Conservation (phyloP, 345 rosid genomes). For the Garcia nutans region DNA sequence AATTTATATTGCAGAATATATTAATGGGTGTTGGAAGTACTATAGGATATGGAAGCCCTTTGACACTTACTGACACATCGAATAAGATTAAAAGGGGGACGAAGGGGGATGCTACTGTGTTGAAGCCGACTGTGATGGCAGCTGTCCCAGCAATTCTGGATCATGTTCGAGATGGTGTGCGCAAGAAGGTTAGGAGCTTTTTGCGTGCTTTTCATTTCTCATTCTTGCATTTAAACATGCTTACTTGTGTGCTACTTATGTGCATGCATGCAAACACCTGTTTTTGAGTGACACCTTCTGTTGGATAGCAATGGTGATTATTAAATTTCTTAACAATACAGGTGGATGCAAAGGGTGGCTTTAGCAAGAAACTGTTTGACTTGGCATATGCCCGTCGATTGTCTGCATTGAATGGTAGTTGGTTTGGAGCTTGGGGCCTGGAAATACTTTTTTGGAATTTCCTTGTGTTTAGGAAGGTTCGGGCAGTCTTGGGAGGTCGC, state of each 20-base stretch:
- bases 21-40: constrained; percentile 84
- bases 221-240: not conserved
- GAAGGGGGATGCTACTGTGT: constrained; percentile 78
- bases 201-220: not conserved
- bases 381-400: constrained; percentile 86
- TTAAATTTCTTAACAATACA: constrained; percentile 33
- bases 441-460: constrained; percentile 81
- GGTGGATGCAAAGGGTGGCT: constrained; percentile 87
- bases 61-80: constrained; percentile 95
- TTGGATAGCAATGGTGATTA: not conserved
- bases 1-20: constrained; percentile 52
- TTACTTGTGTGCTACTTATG: not conserved
- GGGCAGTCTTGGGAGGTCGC: constrained; percentile 83
- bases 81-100: constrained; percentile 91
- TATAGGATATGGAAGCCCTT: constrained; percentile 91
- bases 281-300: constrained; percentile 6
- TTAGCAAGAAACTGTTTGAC: constrained; percentile 74
- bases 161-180: constrained; percentile 95
- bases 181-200: constrained; percentile 66
- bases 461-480: constrained; percentile 81
- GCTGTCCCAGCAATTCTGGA: constrained; percentile 99
- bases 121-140: constrained; percentile 88
- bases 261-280: not conserved
- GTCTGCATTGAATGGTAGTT: constrained; percentile 90
- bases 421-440: constrained; percentile 97